Evolutionary conservation across 2,329 filamentous ascomycete genomes (phyloP), one percentile per base, ranked within the genome.

Genomic region (Alternaria conjuncta): DNA sequence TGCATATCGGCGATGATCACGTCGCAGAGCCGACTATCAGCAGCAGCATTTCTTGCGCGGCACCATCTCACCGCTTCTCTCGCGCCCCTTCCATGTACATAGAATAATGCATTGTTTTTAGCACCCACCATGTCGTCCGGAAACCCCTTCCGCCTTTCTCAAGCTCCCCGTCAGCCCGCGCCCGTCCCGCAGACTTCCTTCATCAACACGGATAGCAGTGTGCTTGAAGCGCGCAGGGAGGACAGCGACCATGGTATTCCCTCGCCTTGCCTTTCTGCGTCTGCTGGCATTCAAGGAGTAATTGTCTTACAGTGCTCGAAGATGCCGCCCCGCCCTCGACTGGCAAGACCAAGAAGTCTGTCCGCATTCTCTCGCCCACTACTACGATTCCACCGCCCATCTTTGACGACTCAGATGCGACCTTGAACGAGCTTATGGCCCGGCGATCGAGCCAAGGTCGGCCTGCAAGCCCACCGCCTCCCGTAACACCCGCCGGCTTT

Each of bases 311-410:
- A 79, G 78, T 71, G 62, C 70, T 67, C 68, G 71, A 72, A 65
- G 66, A 66, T 49, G 60, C 61, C 65, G 58, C 67, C 60, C 58
- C 75, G 47, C 55, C 55, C 66, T 62, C 65, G 62, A 68, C 71
- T 41, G 36, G 36, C 61, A 74, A 70, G 74, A 84, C 86, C 63
- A 91, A 91, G 80, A 90, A 87, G 70, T 74, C 74, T 72, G 90
- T 92, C 64, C 87, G 89, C 72, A 82, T 83, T 72, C 79, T 79
- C 58, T 82, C 81, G 50, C 80, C 81, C 44, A 75, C 80, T 36
- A 74, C 75, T 25, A 76, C 77, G 54, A 72, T 73, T 55, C 73
- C 77, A 64, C 78, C 73, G 73, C 74, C 77, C 71, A 69, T 77
- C 30, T 63, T 68, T 57, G 64, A 71, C 64, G 64, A 74, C 63